phyloP scores from a whole-genome alignment of 1,284 basidiomycete genomes.

The Wolfiporia cocos region DNA sequence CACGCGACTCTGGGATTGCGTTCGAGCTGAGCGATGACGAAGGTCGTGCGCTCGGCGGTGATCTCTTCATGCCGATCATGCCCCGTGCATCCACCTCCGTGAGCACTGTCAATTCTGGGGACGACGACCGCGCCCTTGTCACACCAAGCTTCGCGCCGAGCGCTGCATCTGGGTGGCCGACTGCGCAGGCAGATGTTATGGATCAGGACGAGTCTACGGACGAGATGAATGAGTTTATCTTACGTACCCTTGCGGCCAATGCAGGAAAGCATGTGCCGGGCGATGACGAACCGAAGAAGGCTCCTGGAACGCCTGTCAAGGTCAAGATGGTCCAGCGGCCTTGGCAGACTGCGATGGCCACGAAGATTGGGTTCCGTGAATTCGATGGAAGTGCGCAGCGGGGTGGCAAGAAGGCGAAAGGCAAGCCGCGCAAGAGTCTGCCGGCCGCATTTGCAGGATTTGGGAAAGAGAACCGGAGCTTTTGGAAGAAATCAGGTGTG shows the following conservation, averaged over 20 bases:
- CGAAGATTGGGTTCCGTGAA: slow-evolving; percentile 54
- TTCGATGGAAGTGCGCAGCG: slow-evolving; percentile 32
- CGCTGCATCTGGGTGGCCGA: slow-evolving; percentile 56
- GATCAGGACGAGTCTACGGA: slow-evolving; percentile 33
- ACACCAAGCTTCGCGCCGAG: slow-evolving; percentile 59
- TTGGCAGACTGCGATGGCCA: slow-evolving; percentile 72
- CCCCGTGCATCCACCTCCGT: slow-evolving; percentile 54
- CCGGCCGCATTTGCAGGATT: slow-evolving; percentile 55
- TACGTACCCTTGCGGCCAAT: slow-evolving; percentile 58
- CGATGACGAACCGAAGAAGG: slow-evolving; percentile 47
- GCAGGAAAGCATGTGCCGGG: slow-evolving; percentile 41
- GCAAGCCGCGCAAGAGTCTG: slow-evolving; percentile 64
- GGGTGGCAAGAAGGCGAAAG: slow-evolving; percentile 13
- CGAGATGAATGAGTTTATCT: slow-evolving; percentile 60
- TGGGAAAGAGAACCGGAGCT: slow-evolving; percentile 15
- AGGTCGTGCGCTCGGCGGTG: slow-evolving; percentile 9
- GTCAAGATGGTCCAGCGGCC: slow-evolving; percentile 55
- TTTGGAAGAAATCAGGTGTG: slow-evolving; percentile 9
- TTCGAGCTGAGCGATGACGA: slow-evolving; percentile 56
- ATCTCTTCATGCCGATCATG: slow-evolving; percentile 31
- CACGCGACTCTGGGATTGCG: slow-evolving; percentile 60
- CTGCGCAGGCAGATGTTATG: slow-evolving; percentile 31
- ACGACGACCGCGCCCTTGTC: slow-evolving; percentile 51
- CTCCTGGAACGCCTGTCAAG: slow-evolving; percentile 78
- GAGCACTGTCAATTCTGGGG: slow-evolving; percentile 53